Base-by-base conservation (phyloP, 208 protist genomes). In the Acanthamoeba comandoni region DNA sequence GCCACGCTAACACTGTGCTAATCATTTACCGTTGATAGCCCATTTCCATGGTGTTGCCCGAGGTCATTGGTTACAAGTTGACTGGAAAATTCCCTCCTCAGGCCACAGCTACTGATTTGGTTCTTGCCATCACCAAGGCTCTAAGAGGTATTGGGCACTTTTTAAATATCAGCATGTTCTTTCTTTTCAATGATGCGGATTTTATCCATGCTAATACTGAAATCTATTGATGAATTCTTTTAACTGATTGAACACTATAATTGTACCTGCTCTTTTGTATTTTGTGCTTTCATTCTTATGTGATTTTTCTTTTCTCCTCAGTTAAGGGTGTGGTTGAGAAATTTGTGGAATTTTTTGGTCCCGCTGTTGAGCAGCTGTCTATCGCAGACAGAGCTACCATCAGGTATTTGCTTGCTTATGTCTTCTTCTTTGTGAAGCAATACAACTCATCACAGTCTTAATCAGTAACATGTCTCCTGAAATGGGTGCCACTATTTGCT, bases 391-490 rank as follows among this genome's bases (percentile, higher is more conserved):
- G 98, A 29, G 35, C 35, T 43, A 43, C 35, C 35, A 43, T 43
- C 35, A 43, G 35, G 35, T 43, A 43, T 43, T 43, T 43, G 35
- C 5, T 43, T 43, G 35, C 35, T 43, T 43, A 1, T 43, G 5
- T 43, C 35, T 43, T 43, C 35, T 43, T 43, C 5, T 43, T 43
- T 1, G 35, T 43, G 35, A 43, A n/a, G n/a, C n/a, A n/a, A 43
- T 43, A 5, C 35, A 43, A 43, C 35, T 43, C 35, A 43, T 43
- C 35, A 88, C n/a, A 31, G 96, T 97, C 58, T 98, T 98, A 15
- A 95, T 99, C 71, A 96, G 97, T 26, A 98, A 98, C 94, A 99
- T 99, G 98, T 97, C 97, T n/a, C 97, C 97, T 39, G 98, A 99
- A 93, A 98, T 98, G 92, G 98, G 97, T 71, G 97, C 97, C 80